Evolutionary conservation across 306 rosid genomes (phyloP), one percentile per base, ranked within the genome.

Genomic region (Glycyrrhiza uralensis): DNA sequence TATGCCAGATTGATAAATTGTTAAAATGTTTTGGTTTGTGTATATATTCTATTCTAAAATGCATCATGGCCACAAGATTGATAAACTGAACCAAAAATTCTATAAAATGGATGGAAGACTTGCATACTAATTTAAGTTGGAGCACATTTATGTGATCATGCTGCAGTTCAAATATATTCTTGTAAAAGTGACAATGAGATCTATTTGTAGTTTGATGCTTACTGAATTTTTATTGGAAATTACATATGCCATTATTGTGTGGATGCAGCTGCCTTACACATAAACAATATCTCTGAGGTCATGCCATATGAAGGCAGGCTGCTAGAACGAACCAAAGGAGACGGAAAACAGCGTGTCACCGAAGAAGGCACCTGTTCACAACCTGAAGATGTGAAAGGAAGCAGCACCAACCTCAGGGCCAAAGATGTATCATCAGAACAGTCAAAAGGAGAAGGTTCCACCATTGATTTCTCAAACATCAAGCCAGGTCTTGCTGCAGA

Each of bases 401-500:
- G 90, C 83, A 83, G 86, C 79, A 46, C 84, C 2, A 86, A 86
- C 87, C 85, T 83, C 38, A 85, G 82, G 82, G 87, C 79, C 19
- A 93, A 88, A 83, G 98, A 90, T 59, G 69, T 57, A 7, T 69
- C 87, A 7, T 69, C 87, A 8, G 97, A 87, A 51, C 85, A 69
- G 8, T 39, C 89, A 8, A 35, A 65, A 35, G 80, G 83, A 19
- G 97, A 88, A 61, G 85, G 86, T 38, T 70, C 85, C 26, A 72
- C 87, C 3, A 83, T 80, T 44, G 88, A 93, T 46, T 84, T 91
- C 65, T 79, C 96, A 46, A 81, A 84, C 69, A 88, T 95, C 62
- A 95, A 89, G 69, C 96, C 97, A 2, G 99, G 99, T 29, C 81
- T 95, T 71, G 87, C 88, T 20, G 96, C 96, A 0, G 96, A 88